Evolutionary conservation across 1,284 basidiomycete species (phyloP).

Genomic region (Sanghuangporus sanghuang): DNA sequence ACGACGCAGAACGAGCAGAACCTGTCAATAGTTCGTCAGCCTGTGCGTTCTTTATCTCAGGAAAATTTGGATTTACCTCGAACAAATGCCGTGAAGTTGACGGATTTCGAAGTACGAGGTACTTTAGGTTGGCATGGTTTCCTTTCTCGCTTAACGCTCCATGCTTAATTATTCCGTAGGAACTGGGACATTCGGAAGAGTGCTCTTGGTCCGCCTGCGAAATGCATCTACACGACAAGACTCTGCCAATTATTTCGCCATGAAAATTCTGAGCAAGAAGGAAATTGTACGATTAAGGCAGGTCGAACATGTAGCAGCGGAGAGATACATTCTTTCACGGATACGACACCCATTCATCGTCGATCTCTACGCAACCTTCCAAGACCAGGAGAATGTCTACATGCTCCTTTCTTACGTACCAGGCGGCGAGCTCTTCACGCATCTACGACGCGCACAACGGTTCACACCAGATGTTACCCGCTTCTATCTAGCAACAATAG

Average conservation of each 20-base stretch:
- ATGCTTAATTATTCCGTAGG: slow-evolving; percentile 40
- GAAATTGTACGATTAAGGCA: slow-evolving; percentile 95
- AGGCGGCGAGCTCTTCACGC: slow-evolving; percentile 95
- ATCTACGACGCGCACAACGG: slow-evolving; percentile 85
- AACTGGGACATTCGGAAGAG: slow-evolving; percentile 91
- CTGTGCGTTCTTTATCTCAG: slow-evolving; percentile 60
- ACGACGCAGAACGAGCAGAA: slow-evolving; percentile 1
- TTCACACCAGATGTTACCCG: slow-evolving; percentile 98
- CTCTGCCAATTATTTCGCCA: slow-evolving; percentile 67
- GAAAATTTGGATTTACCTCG: slow-evolving; percentile 41
- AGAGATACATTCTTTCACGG: slow-evolving; percentile 90
- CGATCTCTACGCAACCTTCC: slow-evolving; percentile 92
- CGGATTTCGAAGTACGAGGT: slow-evolving; percentile 77
- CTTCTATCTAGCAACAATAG: slow-evolving; percentile 97
- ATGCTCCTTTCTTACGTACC: slow-evolving; percentile 99
- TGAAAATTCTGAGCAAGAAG: slow-evolving; percentile 90
- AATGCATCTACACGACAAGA: slow-evolving; percentile 39
- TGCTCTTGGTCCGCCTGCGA: slow-evolving; percentile 76
- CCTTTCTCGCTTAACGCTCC: not conserved
- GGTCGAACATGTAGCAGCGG: slow-evolving; percentile 97
- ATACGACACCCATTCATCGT: slow-evolving; percentile 81
- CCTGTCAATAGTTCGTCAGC: slow-evolving; percentile 28
- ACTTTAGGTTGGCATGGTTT: slow-evolving; percentile 53
- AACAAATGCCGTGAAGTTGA: slow-evolving; percentile 51
- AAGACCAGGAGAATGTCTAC: slow-evolving; percentile 93